Evolutionary conservation across 106 monocot species (phyloP), one percentile per base, ranked within the genome.

Genomic region (Allium cepa): DNA sequence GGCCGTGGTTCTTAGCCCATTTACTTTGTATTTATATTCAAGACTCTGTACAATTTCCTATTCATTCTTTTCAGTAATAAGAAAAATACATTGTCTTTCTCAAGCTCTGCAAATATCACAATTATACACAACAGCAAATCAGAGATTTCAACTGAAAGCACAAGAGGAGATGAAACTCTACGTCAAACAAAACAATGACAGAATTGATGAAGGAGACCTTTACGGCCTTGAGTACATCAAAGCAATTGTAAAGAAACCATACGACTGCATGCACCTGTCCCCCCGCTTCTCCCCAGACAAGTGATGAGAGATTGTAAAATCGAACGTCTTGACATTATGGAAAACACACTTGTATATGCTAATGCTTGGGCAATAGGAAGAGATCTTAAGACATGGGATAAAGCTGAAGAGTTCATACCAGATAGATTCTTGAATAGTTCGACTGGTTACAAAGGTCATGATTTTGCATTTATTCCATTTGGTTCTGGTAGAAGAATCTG

Each of bases 111-210:
- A n/a, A n/a, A n/a, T n/a, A n/a, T n/a, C n/a, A n/a, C n/a, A n/a
- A n/a, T n/a, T n/a, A n/a, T n/a, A n/a, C n/a, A n/a, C n/a, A n/a
- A n/a, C n/a, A n/a, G n/a, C n/a, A n/a, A n/a, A n/a, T n/a, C n/a
- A n/a, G n/a, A n/a, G n/a, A n/a, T n/a, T n/a, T n/a, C n/a, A n/a
- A n/a, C n/a, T n/a, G n/a, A n/a, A 66, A 57, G 65, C 36, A 6
- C 80, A 80, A 66, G 65, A 26, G 7, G 80, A 76, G 27, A 46
- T 80, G 9, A 58, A 71, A 60, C 11, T 49, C 3, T 26, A 51
- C 15, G 47, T 53, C n/a, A 58, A 50, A 7, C 36, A 36, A 36
- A 47, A 47, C 11, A 8, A 71, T 15, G 28, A 49, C 0, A 60
- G n/a, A 13, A 22, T 69, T 6, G 8, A 45, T 13, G 71, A 76